Percentiles rank a stretch among this genome's conserved stretches.
Evolutionary conservation across 1,284 basidiomycete genomes (phyloP).

Genomic region (Ganoderma boninense): DNA sequence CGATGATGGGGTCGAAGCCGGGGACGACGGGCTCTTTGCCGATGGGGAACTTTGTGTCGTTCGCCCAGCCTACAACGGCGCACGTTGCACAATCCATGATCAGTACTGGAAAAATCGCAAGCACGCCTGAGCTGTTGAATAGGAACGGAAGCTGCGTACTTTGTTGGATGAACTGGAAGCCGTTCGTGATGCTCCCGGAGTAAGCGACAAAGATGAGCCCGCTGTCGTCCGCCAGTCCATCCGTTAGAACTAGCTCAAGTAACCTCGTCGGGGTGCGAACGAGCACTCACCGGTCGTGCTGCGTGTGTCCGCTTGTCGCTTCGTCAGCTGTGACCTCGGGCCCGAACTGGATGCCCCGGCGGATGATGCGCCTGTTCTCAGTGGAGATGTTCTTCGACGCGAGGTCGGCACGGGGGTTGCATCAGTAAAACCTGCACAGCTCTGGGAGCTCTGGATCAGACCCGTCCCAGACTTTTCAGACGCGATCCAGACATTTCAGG

Average conservation of each 20-base stretch:
- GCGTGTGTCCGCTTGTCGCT: constrained; percentile 43
- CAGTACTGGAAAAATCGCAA: background rate
- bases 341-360: constrained; percentile 49
- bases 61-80: constrained; percentile 40
- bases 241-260: background rate
- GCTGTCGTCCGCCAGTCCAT: background rate
- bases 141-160: constrained; percentile 23
- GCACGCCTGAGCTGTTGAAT: too few species aligned
- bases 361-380: constrained; percentile 38
- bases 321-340: constrained; percentile 52
- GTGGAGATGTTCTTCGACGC: constrained; percentile 16
- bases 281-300: constrained; percentile 45
- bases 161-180: constrained; percentile 58
- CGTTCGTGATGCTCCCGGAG: constrained; percentile 53
- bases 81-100: too few species aligned
- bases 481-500: too few species aligned
- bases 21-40: constrained; percentile 25
- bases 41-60: constrained; percentile 39
- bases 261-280: background rate
- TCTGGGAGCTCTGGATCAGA: too few species aligned
- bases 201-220: constrained; percentile 61
- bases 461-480: too few species aligned
- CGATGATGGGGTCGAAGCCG: constrained; percentile 52
- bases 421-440: too few species aligned
- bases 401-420: constrained; percentile 49